Evolutionary conservation across 1,284 basidiomycete genomes (phyloP), one percentile per base, ranked within the genome.

Genomic region (Inonotus obliquus): DNA sequence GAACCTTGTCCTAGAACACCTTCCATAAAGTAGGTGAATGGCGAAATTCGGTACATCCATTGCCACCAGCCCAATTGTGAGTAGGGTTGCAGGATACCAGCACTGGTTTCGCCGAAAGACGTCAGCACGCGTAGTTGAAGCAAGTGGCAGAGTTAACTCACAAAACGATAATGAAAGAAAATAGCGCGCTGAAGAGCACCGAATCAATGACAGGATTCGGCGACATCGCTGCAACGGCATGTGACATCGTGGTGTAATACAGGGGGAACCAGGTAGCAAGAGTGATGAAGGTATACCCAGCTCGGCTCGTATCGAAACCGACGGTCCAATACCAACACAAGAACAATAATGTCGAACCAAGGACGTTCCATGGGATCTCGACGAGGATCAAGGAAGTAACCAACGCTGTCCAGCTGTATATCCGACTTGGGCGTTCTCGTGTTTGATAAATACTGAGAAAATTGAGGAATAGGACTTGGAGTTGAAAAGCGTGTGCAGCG

Each of bases 401-500:
- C 6, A 64, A 48, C 23, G 63, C 54, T 2, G 63, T 61, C 63
- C 63, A 64, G 25, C 49, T 61, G 41, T 64, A 64, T 51, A 61
- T 64, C 51, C 63, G 41, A 48, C 63, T 64, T 19, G 60, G 63
- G 25, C 63, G 63, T 47, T 64, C 63, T 47, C 63, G 63, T 25
- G 61, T 41, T 48, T 64, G 59, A 21, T 64, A 64, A 14, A 64
- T 48, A 19, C 57, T 53, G 25, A 60, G 60, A 49, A 61, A 54
- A 23, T 72, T 68, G 55, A 82, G 74, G 69, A 77, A 81, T 1
- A 74, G 74, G 2, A 77, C 75, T 65, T 81, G 79, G 1, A 82
- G 68, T 66, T 81, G 79, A 64, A 78, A 79, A 23, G 76, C 72
- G 19, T 80, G 69, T 1, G 80, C 79, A 1, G 76, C 76, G 61